phyloP scores from a whole-genome alignment of 371 early-diverging fungal species.

The Polyrhizophydium stewartii region DNA sequence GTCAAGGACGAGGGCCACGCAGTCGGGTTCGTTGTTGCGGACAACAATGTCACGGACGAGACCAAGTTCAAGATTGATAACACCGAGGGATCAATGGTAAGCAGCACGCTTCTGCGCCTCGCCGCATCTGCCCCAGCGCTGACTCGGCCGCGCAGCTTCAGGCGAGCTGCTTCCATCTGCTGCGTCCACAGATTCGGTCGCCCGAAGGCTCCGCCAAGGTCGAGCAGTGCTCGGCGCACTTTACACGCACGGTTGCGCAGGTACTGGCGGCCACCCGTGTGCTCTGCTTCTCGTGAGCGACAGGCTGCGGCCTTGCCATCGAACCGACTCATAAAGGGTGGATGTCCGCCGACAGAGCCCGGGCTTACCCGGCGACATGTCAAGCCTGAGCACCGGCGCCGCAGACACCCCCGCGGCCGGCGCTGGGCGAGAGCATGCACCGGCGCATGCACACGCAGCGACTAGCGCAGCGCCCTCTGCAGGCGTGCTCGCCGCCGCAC shows the following conservation, averaged over 20 bases:
- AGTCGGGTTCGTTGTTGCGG: slow-evolving; percentile 24
- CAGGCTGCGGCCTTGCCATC: too few relatives aligned
- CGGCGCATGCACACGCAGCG: too few relatives aligned
- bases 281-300: slow-evolving; percentile 19
- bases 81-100: slow-evolving; percentile 4
- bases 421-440: too few relatives aligned
- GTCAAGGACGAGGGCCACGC: slow-evolving; percentile 19
- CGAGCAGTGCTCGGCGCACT: slow-evolving; percentile 7
- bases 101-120: background rate
- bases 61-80: slow-evolving; percentile 22
- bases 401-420: too few relatives aligned
- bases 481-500: background rate
- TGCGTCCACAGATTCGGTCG: slow-evolving; percentile 7
- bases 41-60: slow-evolving; percentile 30
- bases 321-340: too few relatives aligned
- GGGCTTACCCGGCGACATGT: too few relatives aligned
- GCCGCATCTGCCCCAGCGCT: background rate
- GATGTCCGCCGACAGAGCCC: too few relatives aligned
- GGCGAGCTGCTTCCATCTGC: slow-evolving; percentile 16
- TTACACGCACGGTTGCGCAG: slow-evolving; percentile 14
- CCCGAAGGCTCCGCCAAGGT: background rate
- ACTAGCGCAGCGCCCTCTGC: background rate
- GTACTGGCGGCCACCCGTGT: slow-evolving; percentile 17
- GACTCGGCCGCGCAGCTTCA: slow-evolving; percentile 11
- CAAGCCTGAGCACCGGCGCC: too few relatives aligned